Evolutionary conservation across 768 basidiomycete genomes (phyloP), one percentile per base, ranked within the genome.

Genomic region (Boletellus emodensis): DNA sequence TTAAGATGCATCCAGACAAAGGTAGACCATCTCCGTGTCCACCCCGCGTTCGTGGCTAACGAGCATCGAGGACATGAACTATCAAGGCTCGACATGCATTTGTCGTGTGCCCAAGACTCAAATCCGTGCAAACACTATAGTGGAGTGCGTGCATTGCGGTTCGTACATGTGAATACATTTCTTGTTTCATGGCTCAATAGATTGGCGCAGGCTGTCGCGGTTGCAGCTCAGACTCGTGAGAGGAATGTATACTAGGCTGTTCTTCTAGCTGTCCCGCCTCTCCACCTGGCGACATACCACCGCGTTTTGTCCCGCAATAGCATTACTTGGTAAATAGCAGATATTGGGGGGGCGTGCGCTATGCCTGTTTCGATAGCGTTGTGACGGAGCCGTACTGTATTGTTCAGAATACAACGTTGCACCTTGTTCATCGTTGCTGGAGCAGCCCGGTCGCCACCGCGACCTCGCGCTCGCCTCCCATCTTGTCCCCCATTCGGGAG

Each of bases 131-230:
- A 95, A 94, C 6, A 94, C 90, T 3, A 75, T 97, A 30, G 94
- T 98, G 2, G 93, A 99, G 68, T 99, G 95, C 71, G 88, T 91
- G 41, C 94, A 97, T 65, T 97, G 95, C 69, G 95, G 95, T 94
- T 60, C 53, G 91, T 81, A 28, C 30, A 10, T 8, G 26, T 20
- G 38, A 24, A 15, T 46, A 32, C 48, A 33, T 42, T 26, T 37
- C 30, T 44, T 15, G n/a, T 14, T 48, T 35, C 33, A 40, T 48
- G 8, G 28, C 54, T 61, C n/a, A 65, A 20, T 10, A 32, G 40
- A 55, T 55, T 39, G 52, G 28, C 46, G 3, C 53, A 94, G 91
- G 91, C 12, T 94, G 91, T 62, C 85, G 88, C 55, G 91, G 91
- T 10, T 94, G 91, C 61, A 92, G 90, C 61, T 94, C 91, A 14